phyloP scores from a whole-genome alignment of 1,139 yeast species.

The Entelexis sorbosivorans region DNA sequence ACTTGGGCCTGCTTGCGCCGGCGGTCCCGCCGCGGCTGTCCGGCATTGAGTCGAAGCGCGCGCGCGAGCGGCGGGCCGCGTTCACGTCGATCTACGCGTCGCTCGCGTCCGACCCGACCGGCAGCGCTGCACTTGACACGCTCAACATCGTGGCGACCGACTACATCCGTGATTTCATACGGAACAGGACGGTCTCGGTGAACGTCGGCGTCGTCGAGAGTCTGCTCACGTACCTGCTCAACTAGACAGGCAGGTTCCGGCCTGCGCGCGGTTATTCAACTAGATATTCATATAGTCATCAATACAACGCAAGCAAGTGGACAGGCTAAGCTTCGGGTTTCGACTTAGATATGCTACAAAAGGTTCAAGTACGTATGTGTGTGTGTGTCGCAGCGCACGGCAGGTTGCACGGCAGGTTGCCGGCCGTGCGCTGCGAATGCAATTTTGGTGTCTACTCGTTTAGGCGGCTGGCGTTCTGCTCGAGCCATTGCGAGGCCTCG shows the following conservation, averaged over 20 bases:
- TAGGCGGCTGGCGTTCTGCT: constrained; percentile 26
- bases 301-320: too few species aligned
- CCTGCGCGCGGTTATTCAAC: too few species aligned
- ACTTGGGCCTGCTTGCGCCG: constrained; percentile 1
- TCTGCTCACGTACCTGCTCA: constrained; percentile 29
- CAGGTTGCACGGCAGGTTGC: too few species aligned
- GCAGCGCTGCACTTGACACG: constrained; percentile 12
- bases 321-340: background rate
- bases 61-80: constrained; percentile 1
- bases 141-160: constrained; percentile 5
- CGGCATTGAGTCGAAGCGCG: background rate
- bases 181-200: constrained; percentile 49
- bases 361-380: background rate
- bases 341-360: background rate
- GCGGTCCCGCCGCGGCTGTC: background rate
- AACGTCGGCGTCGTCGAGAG: constrained; percentile 44
- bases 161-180: constrained; percentile 23
- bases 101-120: constrained; percentile 14
- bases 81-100: constrained; percentile 10
- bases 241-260: background rate
- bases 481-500: constrained; percentile 31
- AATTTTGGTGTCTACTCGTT: constrained; percentile 16
- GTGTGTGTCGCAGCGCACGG: background rate
- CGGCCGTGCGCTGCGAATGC: too few species aligned
- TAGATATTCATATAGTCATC: too few species aligned